A percentile compares a stretch with the other conserved stretches of the same genome.
Conservation (phyloP, 257 asterid species). For the Fraxinus anomala region DNA sequence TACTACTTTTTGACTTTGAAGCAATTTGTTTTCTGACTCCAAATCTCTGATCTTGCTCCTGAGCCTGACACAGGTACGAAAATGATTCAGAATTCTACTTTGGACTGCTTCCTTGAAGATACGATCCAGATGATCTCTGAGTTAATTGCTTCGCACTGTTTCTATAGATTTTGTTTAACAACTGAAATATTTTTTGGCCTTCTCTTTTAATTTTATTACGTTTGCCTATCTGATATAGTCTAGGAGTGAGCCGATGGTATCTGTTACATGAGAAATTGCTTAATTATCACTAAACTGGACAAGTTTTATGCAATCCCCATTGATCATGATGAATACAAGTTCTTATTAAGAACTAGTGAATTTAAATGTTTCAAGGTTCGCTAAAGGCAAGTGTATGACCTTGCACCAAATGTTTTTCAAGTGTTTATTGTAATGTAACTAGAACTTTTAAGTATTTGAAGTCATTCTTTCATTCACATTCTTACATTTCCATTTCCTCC, state of each 20-base stretch:
- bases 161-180: not conserved
- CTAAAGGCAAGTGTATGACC: conserved; percentile 3
- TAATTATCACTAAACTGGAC: not conserved
- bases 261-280: not conserved
- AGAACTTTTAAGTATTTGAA: conserved; percentile 21
- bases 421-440: conserved; percentile 15
- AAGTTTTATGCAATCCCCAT: not conserved
- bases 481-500: conserved; percentile 81
- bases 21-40: conserved; percentile 73
- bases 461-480: conserved; percentile 22
- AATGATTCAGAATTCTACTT: conserved; percentile 23
- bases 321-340: not conserved
- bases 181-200: conserved; percentile 7
- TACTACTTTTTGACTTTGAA: conserved; percentile 52
- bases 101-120: conserved; percentile 26
- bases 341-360: conserved; percentile 7
- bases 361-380: not conserved
- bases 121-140: conserved; percentile 17
- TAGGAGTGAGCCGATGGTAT: not conserved
- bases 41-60: conserved; percentile 62
- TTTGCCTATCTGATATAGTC: conserved; percentile 11
- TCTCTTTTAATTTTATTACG: conserved; percentile 6
- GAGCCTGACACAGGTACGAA: conserved; percentile 48
- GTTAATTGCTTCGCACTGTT: conserved; percentile 14
- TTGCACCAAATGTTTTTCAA: conserved; percentile 18